Conservation (phyloP, 1,139 yeast species). For the Yamadazyma kanchanaburiensis region DNA sequence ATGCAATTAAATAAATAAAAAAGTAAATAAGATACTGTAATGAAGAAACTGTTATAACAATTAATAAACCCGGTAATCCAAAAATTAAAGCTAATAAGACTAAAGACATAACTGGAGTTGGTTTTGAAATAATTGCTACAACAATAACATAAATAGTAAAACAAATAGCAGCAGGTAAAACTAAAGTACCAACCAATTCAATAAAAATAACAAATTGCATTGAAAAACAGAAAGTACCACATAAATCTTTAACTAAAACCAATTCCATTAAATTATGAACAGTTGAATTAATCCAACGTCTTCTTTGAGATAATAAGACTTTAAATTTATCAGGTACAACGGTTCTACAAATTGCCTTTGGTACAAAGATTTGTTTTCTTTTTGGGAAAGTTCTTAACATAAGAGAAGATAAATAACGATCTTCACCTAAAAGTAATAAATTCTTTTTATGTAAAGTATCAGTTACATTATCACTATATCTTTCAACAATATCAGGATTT, state of each 20-base stretch:
- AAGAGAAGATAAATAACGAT: constrained; percentile 80
- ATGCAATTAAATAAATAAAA: constrained; percentile 71
- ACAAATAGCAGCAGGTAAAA: constrained; percentile 86
- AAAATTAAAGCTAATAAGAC: constrained; percentile 76
- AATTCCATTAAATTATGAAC: constrained; percentile 94
- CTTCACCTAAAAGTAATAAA: constrained; percentile 87
- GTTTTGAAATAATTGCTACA: constrained; percentile 70
- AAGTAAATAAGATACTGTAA: constrained; percentile 78
- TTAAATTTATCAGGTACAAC: constrained; percentile 80
- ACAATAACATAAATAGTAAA: constrained; percentile 83
- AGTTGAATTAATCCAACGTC: constrained; percentile 98
- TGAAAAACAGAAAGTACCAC: constrained; percentile 96
- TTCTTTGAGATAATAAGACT: constrained; percentile 87
- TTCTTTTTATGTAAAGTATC: constrained; percentile 90
- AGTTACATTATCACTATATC: constrained; percentile 86
- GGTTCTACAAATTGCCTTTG: constrained; percentile 95
- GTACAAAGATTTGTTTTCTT: constrained; percentile 87
- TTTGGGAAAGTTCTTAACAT: constrained; percentile 93
- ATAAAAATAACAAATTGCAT: constrained; percentile 93
- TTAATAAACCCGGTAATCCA: constrained; percentile 86
- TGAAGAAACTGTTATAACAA: constrained; percentile 85
- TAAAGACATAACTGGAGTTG: constrained; percentile 81
- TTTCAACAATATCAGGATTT: constrained; percentile 94
- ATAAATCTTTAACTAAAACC: constrained; percentile 80
- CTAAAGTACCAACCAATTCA: constrained; percentile 87